Base-by-base conservation (phyloP, 2,329 filamentous ascomycete species). In the Cytospora mali region DNA sequence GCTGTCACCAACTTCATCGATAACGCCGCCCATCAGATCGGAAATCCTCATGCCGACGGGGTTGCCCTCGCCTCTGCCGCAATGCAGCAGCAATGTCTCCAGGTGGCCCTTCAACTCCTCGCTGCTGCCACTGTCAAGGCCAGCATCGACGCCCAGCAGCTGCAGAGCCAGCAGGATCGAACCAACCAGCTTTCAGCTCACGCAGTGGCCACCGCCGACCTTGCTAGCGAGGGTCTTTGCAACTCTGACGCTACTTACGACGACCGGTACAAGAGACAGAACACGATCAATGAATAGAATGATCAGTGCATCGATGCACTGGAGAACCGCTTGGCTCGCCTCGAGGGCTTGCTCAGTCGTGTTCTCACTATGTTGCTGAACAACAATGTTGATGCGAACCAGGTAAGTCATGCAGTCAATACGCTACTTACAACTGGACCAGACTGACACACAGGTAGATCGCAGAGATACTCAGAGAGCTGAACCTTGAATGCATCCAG, bases 41-140 rank as follows among this genome's bases (percentile, higher is more conserved):
- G 46, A 27, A 1, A 3, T 0, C 25, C 16, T 21, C 14, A 18
- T 9, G 46, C 18, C 6, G 55, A 51, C 28, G 55, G 55, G 31
- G 27, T 46, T 11, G 23, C 28, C 16, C 10, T 51, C 18, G 55
- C 55, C 55, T 7, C 50, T 18, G 55, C 55, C 25, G 42, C 55
- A 23, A 2, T 46, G 3, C 46, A 6, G 5, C 13, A 21, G n/a
- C 2, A 23, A 13, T 25, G 4, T n/a, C 18, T 42, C 7, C 9
- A 29, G 4, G 55, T 49, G 3, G 28, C 55, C 18, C n/a, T 57
- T 3, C 29, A 7, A 9, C 21, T 57, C 1, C 55, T 57, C 13
- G 42, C 55, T 29, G 55, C 55, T 35, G 31, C 55, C 16, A 18
- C 42, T 7, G 55, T 21, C 3, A 18, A 49, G n/a, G 55, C 55